These are phyloP conservation scores for Coffea humblotiana DNA, from an alignment of 305 asterid species.

Conservation along the genomic window DNA sequence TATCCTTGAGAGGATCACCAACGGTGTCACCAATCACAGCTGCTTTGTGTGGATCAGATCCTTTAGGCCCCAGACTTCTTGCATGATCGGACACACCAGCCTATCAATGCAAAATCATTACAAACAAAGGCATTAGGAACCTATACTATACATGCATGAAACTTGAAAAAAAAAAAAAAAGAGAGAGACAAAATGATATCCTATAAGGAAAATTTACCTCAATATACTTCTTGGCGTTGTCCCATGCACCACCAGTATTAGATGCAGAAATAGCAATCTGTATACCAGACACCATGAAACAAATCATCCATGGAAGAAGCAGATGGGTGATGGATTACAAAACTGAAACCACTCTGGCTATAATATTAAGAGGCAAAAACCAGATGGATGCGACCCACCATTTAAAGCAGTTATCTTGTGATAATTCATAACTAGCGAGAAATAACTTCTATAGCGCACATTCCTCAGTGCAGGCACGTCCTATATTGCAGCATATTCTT, in stretches of 20 bases:
- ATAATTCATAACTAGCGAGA: background rate
- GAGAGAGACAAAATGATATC: background rate
- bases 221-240: slow-evolving; percentile 55
- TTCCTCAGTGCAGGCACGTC: background rate
- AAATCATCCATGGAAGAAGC: background rate
- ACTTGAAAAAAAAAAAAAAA: too few relatives aligned
- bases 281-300: background rate
- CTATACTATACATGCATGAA: background rate
- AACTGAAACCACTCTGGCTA: background rate
- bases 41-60: slow-evolving; percentile 53
- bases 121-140: background rate
- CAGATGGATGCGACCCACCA: background rate
- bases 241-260: slow-evolving; percentile 58
- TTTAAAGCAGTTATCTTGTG: background rate
- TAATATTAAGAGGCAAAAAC: background rate
- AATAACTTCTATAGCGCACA: background rate
- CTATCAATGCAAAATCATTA: slow-evolving; percentile 18
- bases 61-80: slow-evolving; percentile 44
- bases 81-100: slow-evolving; percentile 56
- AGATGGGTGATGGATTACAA: background rate
- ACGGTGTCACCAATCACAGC: slow-evolving; percentile 61
- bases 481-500: background rate
- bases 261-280: slow-evolving; percentile 53
- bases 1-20: slow-evolving; percentile 55
- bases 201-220: slow-evolving; percentile 27